Evolutionary conservation across 139 green algal species (phyloP).

Genomic region (Chlorella ohadii): DNA sequence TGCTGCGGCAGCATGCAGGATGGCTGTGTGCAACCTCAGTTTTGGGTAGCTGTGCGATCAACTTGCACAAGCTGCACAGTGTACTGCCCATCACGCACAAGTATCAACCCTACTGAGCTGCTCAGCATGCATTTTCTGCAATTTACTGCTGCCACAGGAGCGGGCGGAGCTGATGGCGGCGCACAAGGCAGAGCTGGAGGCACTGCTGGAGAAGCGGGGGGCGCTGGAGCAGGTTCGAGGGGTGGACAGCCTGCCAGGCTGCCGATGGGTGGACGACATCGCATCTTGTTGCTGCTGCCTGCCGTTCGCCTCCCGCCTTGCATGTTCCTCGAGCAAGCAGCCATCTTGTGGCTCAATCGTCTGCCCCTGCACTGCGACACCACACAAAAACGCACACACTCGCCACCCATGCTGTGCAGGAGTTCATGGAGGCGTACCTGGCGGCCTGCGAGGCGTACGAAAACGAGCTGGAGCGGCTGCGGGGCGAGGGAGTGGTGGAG

Average conservation of each 20-base stretch:
- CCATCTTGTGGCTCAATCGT: too few relatives aligned
- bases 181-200: constrained; percentile 18
- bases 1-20: background rate
- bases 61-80: background rate
- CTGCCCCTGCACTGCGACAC: too few relatives aligned
- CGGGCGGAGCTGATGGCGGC: constrained; percentile 21
- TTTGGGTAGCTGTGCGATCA: too few relatives aligned
- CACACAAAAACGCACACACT: too few relatives aligned
- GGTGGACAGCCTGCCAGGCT: too few relatives aligned
- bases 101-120: too few relatives aligned
- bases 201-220: constrained; percentile 29
- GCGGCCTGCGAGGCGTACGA: constrained; percentile 34
- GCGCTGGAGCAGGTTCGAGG: background rate
- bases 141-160: constrained; percentile 9
- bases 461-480: constrained; percentile 28
- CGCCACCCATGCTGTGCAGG: background rate
- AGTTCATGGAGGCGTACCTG: constrained; percentile 39
- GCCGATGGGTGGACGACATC: too few relatives aligned
- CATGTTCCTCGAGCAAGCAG: too few relatives aligned
- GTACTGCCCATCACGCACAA: too few relatives aligned
- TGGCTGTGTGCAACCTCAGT: too few relatives aligned
- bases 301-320: too few relatives aligned
- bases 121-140: background rate
- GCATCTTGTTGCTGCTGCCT: too few relatives aligned
- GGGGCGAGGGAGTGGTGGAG: constrained; percentile 1